Evolutionary conservation across 2,329 filamentous ascomycete species (phyloP), one percentile per base, ranked within the genome.

Genomic region (Xylariaceae sp.): DNA sequence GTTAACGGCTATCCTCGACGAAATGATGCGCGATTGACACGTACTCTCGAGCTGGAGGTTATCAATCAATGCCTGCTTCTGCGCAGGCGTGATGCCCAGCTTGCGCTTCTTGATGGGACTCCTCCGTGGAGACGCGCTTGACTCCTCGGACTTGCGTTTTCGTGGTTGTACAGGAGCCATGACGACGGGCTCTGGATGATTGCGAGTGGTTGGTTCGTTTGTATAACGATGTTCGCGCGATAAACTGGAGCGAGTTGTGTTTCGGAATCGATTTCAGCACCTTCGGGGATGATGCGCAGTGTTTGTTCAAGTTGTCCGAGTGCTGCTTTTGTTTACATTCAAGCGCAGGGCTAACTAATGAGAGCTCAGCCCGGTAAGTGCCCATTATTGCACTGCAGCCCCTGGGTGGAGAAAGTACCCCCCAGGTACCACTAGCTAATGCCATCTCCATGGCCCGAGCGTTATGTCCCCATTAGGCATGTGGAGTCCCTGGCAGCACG

Each of bases 41-140:
- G 58, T 79, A 95, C 91, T 83, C 72, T 96, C 91, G 39, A 96
- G 78, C 67, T 95, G 89, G 37, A 96, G 73, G 65, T 96, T 95
- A 65, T 96, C 89, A 54, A 96, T 86, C 48, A 96, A 75, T 10
- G 88, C 87, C 71, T 94, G 88, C 72, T 95, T 96, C 69, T 95
- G 89, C 39, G 78, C 77, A 52, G 81, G 69, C 2, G 84, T 85
- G 58, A 92, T 80, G 41, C 79, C 82, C 55, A 80, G 72, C 65
- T 74, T 78, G 60, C 72, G 78, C 72, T 81, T 87, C 71, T 80
- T 86, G 51, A 80, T 78, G 1, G 86, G 86, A 64, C 83, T 87
- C 68, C 74, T 75, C 60, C 67, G 70, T 30, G 70, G 73, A 9
- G 68, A 68, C 56, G 63, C 63, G 46, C 63, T 64, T 29, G 57